A percentile compares a stretch with the other conserved stretches of the same genome.
phyloP scores from a whole-genome alignment of 1,284 basidiomycete genomes.

The Marasmius sp. region DNA sequence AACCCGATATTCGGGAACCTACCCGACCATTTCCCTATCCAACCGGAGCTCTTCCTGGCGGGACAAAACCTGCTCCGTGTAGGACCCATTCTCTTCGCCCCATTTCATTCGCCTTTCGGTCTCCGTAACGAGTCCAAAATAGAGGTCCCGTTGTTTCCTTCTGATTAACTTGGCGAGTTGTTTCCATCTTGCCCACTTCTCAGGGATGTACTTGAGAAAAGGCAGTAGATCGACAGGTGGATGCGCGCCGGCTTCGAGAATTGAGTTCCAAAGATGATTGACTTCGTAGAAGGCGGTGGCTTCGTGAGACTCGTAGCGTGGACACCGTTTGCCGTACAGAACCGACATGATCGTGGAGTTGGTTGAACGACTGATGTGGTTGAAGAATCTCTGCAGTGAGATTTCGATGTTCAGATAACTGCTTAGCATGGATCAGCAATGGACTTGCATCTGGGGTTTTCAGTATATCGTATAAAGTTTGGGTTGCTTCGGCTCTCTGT shows the following conservation, averaged over 20 bases:
- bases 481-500: conserved; percentile 27
- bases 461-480: conserved; percentile 32
- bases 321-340: conserved; percentile 32
- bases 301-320: conserved; percentile 15
- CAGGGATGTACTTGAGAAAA: conserved; percentile 25
- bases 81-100: conserved; percentile 9
- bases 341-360: conserved; percentile 30
- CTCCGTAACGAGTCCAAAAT: conserved; percentile 12
- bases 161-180: conserved; percentile 15
- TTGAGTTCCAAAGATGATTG: conserved; percentile 22
- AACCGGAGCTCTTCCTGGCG: conserved; percentile 4
- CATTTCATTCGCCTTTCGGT: conserved; percentile 6
- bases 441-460: conserved; percentile 27
- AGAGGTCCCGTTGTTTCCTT: conserved; percentile 22
- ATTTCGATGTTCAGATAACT: conserved; percentile 13
- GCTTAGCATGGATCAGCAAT: conserved; percentile 15
- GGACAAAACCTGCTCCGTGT: conserved; percentile 8
- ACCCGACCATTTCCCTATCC: conserved; percentile 11
- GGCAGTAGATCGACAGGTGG: conserved; percentile 32
- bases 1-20: neutral
- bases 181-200: conserved; percentile 28
- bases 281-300: conserved; percentile 21
- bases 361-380: conserved; percentile 27
- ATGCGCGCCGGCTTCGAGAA: conserved; percentile 23
- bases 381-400: conserved; percentile 24